These are phyloP conservation scores for Hypoxylon sp. DNA, from an alignment of 2,329 filamentous ascomycete species.

Conservation along the genomic window DNA sequence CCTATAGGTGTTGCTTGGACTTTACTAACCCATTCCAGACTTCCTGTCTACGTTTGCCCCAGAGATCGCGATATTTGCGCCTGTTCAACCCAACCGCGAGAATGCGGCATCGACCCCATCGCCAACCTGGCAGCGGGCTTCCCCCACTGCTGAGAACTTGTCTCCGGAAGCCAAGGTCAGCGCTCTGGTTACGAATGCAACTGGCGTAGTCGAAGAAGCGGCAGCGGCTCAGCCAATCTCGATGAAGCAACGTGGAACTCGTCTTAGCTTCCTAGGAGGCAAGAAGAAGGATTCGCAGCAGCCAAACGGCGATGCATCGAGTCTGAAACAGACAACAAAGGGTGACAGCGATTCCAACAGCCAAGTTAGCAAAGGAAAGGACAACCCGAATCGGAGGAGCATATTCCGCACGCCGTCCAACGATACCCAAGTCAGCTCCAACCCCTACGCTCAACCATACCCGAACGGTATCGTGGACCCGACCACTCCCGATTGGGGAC, in stretches of 20 bases:
- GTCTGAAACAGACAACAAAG: conserved; percentile 38
- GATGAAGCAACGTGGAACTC: conserved; percentile 59
- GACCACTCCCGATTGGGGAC: conserved; percentile 33
- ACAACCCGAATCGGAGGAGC: conserved; percentile 52
- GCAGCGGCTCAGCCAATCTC: conserved; percentile 61
- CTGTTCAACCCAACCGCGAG: conserved; percentile 55
- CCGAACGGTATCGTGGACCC: conserved; percentile 38
- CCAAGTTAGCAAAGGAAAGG: conserved; percentile 48
- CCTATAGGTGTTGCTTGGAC: neutral
- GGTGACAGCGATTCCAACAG: conserved; percentile 46
- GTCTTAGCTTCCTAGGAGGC: conserved; percentile 66
- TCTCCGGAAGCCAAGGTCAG: conserved; percentile 34
- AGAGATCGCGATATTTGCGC: conserved; percentile 70
- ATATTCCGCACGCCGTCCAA: conserved; percentile 55
- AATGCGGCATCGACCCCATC: conserved; percentile 52
- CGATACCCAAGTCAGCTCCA: conserved; percentile 40
- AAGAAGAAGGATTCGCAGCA: conserved; percentile 56
- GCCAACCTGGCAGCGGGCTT: conserved; percentile 50
- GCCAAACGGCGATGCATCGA: conserved; percentile 41
- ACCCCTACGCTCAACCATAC: conserved; percentile 28
- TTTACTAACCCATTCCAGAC: conserved; percentile 51
- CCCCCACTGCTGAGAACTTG: conserved; percentile 43
- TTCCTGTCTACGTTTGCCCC: conserved; percentile 70
- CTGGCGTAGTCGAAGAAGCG: conserved; percentile 57
- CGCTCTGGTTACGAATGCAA: conserved; percentile 38